Conservation (phyloP, 2,329 filamentous ascomycete genomes). For the Lasiodiplodia hormozganensis region DNA sequence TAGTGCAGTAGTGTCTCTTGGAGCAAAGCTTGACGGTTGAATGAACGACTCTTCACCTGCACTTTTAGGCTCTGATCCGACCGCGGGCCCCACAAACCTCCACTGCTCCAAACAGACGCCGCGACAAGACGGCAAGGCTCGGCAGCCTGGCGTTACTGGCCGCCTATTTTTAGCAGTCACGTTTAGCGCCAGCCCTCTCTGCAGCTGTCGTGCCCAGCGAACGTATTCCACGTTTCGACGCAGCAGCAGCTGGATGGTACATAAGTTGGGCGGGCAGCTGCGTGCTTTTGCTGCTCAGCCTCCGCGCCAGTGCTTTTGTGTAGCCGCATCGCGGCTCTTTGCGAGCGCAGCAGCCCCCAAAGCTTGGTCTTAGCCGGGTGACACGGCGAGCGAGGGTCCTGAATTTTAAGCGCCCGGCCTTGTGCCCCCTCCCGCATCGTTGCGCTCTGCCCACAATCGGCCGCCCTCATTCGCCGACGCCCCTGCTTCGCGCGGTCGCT, state of each 20-base stretch:
- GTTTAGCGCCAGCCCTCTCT: conserved; percentile 12
- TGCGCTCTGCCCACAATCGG: conserved; percentile 1
- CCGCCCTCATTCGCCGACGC: conserved; percentile 23
- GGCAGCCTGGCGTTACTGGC: conserved; percentile 5
- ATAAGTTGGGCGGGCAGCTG: conserved; percentile 2
- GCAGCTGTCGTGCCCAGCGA: conserved; percentile 7
- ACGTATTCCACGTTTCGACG: conserved; percentile 6
- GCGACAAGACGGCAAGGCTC: neutral
- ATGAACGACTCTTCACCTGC: conserved; percentile 14
- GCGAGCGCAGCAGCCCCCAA: conserved; percentile 22
- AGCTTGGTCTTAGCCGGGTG: conserved; percentile 8
- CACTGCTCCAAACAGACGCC: neutral
- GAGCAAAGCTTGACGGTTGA: conserved; percentile 12
- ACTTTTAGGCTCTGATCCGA: conserved; percentile 16
- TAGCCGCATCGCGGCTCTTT: conserved; percentile 18
- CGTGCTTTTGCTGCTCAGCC: conserved; percentile 15
- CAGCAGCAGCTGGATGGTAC: neutral
- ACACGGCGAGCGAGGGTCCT: conserved; percentile 17
- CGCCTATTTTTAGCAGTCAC: conserved; percentile 23
- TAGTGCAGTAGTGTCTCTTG: conserved; percentile 2
- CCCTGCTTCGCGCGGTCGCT: conserved; percentile 22
- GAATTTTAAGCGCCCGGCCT: conserved; percentile 27
- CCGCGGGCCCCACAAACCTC: neutral
- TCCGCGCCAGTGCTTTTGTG: conserved; percentile 8
- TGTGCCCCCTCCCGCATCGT: conserved; percentile 14